Evolutionary conservation across 1,284 basidiomycete species (phyloP).

Genomic region (Apiotrichum porosum): DNA sequence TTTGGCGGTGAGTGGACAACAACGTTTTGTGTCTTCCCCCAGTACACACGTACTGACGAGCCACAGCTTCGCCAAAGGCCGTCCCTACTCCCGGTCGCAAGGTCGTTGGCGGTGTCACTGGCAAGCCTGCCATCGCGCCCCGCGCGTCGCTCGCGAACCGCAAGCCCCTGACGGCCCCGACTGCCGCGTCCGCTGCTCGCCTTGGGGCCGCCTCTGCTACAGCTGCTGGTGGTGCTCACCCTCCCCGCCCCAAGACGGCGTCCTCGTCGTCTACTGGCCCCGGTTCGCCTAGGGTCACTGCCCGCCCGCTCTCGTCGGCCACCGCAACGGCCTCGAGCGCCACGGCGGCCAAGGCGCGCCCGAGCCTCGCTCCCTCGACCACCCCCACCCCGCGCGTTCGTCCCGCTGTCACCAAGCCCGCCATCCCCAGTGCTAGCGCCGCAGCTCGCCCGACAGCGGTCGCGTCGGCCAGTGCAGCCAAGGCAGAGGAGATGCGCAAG

Average conservation of each 20-base stretch:
- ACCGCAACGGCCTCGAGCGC: not conserved
- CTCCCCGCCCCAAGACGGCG: slow-evolving; percentile 13
- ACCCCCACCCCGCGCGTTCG: slow-evolving; percentile 1
- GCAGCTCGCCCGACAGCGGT: not conserved
- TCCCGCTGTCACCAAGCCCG: not conserved
- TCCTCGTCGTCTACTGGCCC: slow-evolving; percentile 14
- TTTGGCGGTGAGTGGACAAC: slow-evolving; percentile 35
- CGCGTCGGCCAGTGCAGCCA: slow-evolving; percentile 3
- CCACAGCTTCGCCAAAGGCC: slow-evolving; percentile 10
- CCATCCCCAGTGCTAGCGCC: slow-evolving; percentile 1
- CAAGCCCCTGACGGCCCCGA: slow-evolving; percentile 20
- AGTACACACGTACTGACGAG: not conserved
- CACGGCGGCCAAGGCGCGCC: slow-evolving; percentile 6
- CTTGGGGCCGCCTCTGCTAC: not conserved
- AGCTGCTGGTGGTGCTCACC: not conserved
- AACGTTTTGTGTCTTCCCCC: not conserved
- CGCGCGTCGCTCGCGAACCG: slow-evolving; percentile 15
- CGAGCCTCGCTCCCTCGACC: slow-evolving; percentile 2
- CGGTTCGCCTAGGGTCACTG: slow-evolving; percentile 6
- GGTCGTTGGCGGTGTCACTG: slow-evolving; percentile 1
- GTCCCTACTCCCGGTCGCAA: slow-evolving; percentile 11
- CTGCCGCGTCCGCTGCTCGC: slow-evolving; percentile 15
- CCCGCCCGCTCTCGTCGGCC: slow-evolving; percentile 8
- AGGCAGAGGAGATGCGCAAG: slow-evolving; percentile 13
- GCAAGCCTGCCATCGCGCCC: slow-evolving; percentile 3